phyloP scores from a whole-genome alignment of 2,329 filamentous ascomycete species.

The Xylariaceae sp. region DNA sequence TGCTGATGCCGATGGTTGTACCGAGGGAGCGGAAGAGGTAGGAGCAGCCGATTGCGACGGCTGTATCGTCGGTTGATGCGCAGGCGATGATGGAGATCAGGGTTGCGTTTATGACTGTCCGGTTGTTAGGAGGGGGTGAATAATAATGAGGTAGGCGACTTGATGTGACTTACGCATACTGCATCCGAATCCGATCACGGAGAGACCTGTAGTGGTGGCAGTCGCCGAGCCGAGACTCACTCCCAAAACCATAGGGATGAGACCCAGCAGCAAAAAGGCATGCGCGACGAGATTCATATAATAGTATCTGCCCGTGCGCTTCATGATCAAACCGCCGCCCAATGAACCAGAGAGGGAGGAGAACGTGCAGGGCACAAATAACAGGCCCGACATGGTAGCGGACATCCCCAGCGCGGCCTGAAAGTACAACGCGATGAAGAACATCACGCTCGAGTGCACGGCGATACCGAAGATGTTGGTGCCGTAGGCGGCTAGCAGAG shows the following conservation, averaged over 20 bases:
- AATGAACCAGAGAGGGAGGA: constrained; percentile 60
- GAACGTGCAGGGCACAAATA: constrained; percentile 62
- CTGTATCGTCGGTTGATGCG: constrained; percentile 60
- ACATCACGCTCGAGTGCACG: constrained; percentile 52
- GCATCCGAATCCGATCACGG: constrained; percentile 40
- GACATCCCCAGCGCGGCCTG: constrained; percentile 63
- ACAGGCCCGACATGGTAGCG: constrained; percentile 58
- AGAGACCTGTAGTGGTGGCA: constrained; percentile 53
- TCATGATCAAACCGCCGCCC: constrained; percentile 61
- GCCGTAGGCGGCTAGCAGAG: constrained; percentile 61
- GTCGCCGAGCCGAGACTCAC: constrained; percentile 42
- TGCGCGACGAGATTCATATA: constrained; percentile 59
- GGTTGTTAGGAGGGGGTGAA: background rate
- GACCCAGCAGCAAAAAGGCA: constrained; percentile 46
- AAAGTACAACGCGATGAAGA: constrained; percentile 74
- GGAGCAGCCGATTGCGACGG: constrained; percentile 70
- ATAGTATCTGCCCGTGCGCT: constrained; percentile 66
- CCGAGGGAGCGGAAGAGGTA: constrained; percentile 77
- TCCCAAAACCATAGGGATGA: constrained; percentile 53
- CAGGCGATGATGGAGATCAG: constrained; percentile 70
- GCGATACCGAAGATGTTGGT: constrained; percentile 68
- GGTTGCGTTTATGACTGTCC: constrained; percentile 62
- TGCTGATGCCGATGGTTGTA: constrained; percentile 69
- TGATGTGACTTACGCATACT: constrained; percentile 32
- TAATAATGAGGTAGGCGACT: background rate